phyloP scores from a whole-genome alignment of 129 eudicot genomes.

The Silybum marianum region DNA sequence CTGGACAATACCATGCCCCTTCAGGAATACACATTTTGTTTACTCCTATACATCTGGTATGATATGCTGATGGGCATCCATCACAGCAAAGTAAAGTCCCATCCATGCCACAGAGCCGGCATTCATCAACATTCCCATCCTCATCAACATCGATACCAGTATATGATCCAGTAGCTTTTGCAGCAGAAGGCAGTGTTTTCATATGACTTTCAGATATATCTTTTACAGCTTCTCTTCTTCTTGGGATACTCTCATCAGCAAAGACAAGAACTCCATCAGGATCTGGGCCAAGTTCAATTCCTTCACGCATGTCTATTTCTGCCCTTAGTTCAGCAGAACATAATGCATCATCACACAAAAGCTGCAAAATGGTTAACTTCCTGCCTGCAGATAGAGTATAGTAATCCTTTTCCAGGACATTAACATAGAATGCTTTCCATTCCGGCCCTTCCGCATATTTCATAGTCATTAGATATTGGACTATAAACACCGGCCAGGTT shows the following conservation, averaged over 20 bases:
- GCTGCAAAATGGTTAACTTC: conserved; percentile 63
- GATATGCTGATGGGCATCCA: conserved; percentile 96
- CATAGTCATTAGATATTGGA: conserved; percentile 73
- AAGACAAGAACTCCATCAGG: conserved; percentile 38
- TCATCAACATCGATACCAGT: conserved; percentile 42
- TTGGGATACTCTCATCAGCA: conserved; percentile 46
- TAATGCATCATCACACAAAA: conserved; percentile 82
- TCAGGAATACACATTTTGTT: conserved; percentile 69
- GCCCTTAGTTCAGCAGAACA: conserved; percentile 78
- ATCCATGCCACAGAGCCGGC: conserved; percentile 97
- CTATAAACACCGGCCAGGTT: conserved; percentile 87
- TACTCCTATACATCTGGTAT: conserved; percentile 90
- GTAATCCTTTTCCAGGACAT: conserved; percentile 70
- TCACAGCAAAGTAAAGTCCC: conserved; percentile 94
- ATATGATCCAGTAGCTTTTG: conserved; percentile 32
- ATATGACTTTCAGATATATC: conserved; percentile 33
- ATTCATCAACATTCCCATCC: conserved; percentile 92
- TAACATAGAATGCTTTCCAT: conserved; percentile 70
- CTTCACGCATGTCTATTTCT: conserved; percentile 80
- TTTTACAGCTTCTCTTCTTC: conserved; percentile 52
- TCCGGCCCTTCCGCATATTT: conserved; percentile 63
- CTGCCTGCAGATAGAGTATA: conserved; percentile 68
- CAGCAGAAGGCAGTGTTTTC: conserved; percentile 25
- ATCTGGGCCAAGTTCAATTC: conserved; percentile 67
- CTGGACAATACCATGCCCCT: conserved; percentile 94